Percentiles rank a stretch among this genome's conserved stretches.
Conservation (phyloP, 306 rosid genomes). For the Benincasa hispida region DNA sequence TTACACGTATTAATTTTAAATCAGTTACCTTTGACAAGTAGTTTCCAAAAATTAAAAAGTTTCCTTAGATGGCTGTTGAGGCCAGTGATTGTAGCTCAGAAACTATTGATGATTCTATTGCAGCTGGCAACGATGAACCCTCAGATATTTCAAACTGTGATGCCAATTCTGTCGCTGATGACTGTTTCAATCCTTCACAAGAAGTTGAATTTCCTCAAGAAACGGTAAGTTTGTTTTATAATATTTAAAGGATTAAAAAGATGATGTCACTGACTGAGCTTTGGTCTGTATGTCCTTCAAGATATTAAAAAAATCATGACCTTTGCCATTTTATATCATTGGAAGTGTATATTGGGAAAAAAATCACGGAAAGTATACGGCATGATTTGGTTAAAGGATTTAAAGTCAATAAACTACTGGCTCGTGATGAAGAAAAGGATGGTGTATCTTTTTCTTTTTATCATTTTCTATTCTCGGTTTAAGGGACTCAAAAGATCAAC, state of each 20-base stretch:
- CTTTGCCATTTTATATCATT: not conserved
- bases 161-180: constrained; percentile 21
- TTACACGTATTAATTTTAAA: not conserved
- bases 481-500: not conserved
- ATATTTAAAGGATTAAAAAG: not conserved
- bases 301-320: not conserved
- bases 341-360: not conserved
- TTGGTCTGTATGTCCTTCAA: not conserved
- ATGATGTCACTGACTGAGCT: not conserved
- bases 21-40: not conserved
- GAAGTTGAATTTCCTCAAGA: constrained; percentile 20
- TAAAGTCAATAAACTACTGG: not conserved
- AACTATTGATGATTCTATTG: constrained; percentile 14
- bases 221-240: constrained; percentile 25
- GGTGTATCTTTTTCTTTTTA: not conserved
- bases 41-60: too few species aligned
- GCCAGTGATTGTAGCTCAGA: constrained; percentile 13
- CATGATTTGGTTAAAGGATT: not conserved
- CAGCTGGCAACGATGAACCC: constrained; percentile 14
- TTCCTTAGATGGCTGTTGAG: not conserved
- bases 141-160: constrained; percentile 23
- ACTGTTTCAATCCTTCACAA: constrained; percentile 18
- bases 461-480: not conserved
- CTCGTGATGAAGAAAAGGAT: not conserved
- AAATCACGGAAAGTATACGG: not conserved